These are phyloP conservation scores for Tephrocybe sp. DNA, from an alignment of 768 basidiomycete species.

Conservation along the genomic window DNA sequence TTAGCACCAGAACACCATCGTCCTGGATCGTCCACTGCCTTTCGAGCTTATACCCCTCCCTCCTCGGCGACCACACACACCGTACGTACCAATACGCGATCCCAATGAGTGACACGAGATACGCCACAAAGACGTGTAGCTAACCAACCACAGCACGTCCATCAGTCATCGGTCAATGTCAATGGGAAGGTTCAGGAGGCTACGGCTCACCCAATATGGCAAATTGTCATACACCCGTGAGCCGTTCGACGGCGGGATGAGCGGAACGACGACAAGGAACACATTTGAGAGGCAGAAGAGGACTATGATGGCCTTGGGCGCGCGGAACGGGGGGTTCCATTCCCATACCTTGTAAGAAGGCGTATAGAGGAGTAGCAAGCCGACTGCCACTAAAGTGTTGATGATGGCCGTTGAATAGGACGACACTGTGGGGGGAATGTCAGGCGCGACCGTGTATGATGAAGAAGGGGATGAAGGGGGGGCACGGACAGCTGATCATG, in stretches of 20 bases:
- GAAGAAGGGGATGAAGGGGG: background rate
- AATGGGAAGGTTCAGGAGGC: no score
- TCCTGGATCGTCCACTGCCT: constrained; percentile 49
- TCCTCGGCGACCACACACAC: constrained; percentile 49
- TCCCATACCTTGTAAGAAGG: constrained; percentile 37
- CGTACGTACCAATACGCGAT: constrained; percentile 57
- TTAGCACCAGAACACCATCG: constrained; percentile 58
- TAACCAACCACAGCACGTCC: constrained; percentile 21
- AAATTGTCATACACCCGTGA: constrained; percentile 53
- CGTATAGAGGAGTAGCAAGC: constrained; percentile 62
- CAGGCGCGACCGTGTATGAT: background rate
- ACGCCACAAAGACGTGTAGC: constrained; percentile 50
- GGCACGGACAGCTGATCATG: constrained; percentile 56
- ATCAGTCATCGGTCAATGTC: constrained; percentile 21
- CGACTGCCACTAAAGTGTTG: constrained; percentile 59
- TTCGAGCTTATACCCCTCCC: constrained; percentile 47
- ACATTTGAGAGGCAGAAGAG: constrained; percentile 67
- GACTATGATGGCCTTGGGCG: constrained; percentile 45
- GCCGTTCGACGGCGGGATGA: constrained; percentile 59
- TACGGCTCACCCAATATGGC: constrained; percentile 71
- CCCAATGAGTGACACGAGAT: constrained; percentile 48
- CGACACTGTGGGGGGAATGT: constrained; percentile 37
- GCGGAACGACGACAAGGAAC: constrained; percentile 60
- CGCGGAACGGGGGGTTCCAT: constrained; percentile 69
- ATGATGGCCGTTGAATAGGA: constrained; percentile 60